A percentile compares a stretch with the other conserved stretches of the same genome.
Evolutionary conservation across 2,329 filamentous ascomycete genomes (phyloP).

Genomic region (Rhynchosporium agropyri): DNA sequence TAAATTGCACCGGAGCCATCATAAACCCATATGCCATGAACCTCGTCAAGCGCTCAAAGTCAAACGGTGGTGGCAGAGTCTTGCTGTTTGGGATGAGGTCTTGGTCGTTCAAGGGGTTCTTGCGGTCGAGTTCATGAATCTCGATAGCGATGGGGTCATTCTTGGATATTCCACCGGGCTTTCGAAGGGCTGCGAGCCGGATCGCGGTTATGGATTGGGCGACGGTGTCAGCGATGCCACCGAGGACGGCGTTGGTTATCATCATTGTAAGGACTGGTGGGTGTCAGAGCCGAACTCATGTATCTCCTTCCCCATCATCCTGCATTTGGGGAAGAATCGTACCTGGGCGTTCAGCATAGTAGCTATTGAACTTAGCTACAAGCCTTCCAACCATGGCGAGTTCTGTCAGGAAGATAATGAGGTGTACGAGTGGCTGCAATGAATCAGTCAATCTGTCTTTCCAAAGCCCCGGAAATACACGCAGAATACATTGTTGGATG

Average conservation of each 20-base stretch:
- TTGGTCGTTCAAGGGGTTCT: conserved; percentile 66
- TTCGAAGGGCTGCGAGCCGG: conserved; percentile 66
- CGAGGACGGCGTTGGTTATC: conserved; percentile 96
- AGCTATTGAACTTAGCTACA: conserved; percentile 85
- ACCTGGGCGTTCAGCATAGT: conserved; percentile 90
- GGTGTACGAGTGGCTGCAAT: conserved; percentile 79
- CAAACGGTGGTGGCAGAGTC: conserved; percentile 76
- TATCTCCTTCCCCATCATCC: background rate
- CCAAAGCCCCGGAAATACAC: conserved; percentile 9
- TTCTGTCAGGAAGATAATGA: conserved; percentile 82
- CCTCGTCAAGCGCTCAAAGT: conserved; percentile 89
- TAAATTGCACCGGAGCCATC: conserved; percentile 94
- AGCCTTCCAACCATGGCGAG: conserved; percentile 84
- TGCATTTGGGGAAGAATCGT: conserved; percentile 42
- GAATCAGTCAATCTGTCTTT: conserved; percentile 31
- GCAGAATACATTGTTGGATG: background rate
- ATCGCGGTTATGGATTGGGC: conserved; percentile 90
- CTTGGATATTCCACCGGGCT: conserved; percentile 57
- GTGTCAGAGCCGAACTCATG: conserved; percentile 19
- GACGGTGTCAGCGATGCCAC: conserved; percentile 93
- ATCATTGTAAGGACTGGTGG: conserved; percentile 88
- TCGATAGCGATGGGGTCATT: conserved; percentile 81
- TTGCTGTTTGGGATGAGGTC: conserved; percentile 70
- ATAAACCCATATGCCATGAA: conserved; percentile 98
- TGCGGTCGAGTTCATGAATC: conserved; percentile 83